Percentiles rank a stretch among this genome's conserved stretches.
Conservation (phyloP, 495 filamentous ascomycete species). For the Podospora pseudopauciseta region DNA sequence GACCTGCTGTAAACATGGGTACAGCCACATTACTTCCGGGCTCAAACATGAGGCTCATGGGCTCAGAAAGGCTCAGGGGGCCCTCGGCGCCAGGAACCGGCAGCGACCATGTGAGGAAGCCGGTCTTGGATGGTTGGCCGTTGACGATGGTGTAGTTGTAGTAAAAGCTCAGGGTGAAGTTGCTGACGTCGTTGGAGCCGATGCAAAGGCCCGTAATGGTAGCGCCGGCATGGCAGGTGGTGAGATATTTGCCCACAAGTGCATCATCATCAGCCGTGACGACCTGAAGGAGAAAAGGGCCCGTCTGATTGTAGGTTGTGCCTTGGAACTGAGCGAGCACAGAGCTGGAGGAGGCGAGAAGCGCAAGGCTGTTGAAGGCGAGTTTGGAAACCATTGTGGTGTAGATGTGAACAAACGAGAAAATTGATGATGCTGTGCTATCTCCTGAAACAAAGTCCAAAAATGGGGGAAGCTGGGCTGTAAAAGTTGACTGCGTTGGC, state of each 20-base stretch:
- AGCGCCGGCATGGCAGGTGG: constrained; percentile 55
- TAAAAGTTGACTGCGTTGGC: not conserved
- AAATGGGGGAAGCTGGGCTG: constrained; percentile 4
- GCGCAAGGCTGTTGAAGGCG: constrained; percentile 13
- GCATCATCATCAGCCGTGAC: constrained; percentile 27
- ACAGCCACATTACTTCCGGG: constrained; percentile 51
- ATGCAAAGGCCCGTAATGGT: constrained; percentile 54
- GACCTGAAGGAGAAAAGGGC: constrained; percentile 42
- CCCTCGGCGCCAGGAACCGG: constrained; percentile 20
- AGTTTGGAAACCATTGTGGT: constrained; percentile 21
- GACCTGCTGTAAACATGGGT: constrained; percentile 32
- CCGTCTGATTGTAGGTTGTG: constrained; percentile 28
- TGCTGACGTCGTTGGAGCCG: constrained; percentile 14
- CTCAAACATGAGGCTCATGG: constrained; percentile 40
- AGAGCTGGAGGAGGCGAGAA: constrained; percentile 23
- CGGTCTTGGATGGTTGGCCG: constrained; percentile 24
- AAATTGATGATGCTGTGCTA: constrained; percentile 10
- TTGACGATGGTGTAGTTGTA: constrained; percentile 39
- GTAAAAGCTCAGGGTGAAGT: constrained; percentile 17
- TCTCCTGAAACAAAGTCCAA: not conserved
- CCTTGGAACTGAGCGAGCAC: constrained; percentile 34
- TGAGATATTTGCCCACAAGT: constrained; percentile 38
- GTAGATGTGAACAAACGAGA: constrained; percentile 7
- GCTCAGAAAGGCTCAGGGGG: constrained; percentile 32
- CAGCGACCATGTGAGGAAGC: constrained; percentile 44